Evolutionary conservation across 176 grass and related monocot genomes (phyloP).

Genomic region (Thalia dealbata): DNA sequence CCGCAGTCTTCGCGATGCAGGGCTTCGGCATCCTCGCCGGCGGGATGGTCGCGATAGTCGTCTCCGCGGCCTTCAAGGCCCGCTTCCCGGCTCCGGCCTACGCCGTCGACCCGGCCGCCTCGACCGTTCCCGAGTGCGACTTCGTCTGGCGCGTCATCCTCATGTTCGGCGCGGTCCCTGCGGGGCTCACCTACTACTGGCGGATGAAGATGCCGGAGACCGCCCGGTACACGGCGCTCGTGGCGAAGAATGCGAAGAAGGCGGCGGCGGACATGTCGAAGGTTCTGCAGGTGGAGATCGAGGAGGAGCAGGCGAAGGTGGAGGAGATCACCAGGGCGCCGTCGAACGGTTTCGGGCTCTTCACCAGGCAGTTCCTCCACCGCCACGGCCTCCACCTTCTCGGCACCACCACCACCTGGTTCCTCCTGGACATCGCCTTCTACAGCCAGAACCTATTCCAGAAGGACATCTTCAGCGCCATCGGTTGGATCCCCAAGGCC

Average conservation of each 20-base stretch:
- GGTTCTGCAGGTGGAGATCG: constrained; percentile 26
- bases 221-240: constrained; percentile 27
- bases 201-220: constrained; percentile 30
- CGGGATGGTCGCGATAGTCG: constrained; percentile 20
- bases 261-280: constrained; percentile 31
- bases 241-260: constrained; percentile 11
- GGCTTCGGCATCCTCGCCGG: constrained; percentile 28
- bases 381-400: constrained; percentile 23
- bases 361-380: constrained; percentile 23
- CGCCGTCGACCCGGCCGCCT: constrained; percentile 10
- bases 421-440: constrained; percentile 36
- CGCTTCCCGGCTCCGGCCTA: constrained; percentile 11
- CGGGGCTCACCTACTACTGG: constrained; percentile 27
- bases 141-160: constrained; percentile 26
- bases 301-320: constrained; percentile 15
- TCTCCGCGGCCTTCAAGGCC: constrained; percentile 5
- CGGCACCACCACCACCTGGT: constrained; percentile 28
- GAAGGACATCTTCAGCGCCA: constrained; percentile 32
- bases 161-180: constrained; percentile 26
- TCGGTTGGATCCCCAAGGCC: constrained; percentile 31
- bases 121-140: constrained; percentile 13
- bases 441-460: constrained; percentile 35
- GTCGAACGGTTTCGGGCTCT: constrained; percentile 16
- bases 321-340: neutral
- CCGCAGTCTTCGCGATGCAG: constrained; percentile 39